Evolutionary conservation across 495 filamentous ascomycete genomes (phyloP).

Genomic region (Penicillium pancosmium): DNA sequence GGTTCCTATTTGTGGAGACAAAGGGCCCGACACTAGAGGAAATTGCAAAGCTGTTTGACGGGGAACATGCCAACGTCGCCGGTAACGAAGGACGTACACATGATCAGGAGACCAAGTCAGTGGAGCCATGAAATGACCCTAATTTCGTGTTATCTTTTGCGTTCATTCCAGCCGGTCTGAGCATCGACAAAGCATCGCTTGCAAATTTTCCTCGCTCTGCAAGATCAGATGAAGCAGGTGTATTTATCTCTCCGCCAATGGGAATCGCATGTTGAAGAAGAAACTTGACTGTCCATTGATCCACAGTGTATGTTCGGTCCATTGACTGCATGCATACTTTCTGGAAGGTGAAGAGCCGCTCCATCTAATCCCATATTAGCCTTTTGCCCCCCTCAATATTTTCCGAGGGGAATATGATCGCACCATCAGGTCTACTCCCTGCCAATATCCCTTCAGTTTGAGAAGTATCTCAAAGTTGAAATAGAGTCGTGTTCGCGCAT

Average conservation of each 20-base stretch:
- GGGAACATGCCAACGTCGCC: constrained; percentile 52
- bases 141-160: not conserved
- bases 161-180: constrained; percentile 11
- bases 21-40: constrained; percentile 64
- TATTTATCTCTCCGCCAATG: constrained; percentile 19
- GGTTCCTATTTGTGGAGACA: constrained; percentile 67
- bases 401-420: not conserved
- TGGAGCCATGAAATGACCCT: not conserved
- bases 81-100: constrained; percentile 1
- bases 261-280: constrained; percentile 33
- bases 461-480: constrained; percentile 29
- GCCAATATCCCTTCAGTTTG: constrained; percentile 30
- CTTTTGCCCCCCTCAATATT: not conserved
- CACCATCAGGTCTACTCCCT: constrained; percentile 33
- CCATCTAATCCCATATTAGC: constrained; percentile 19
- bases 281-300: constrained; percentile 37
- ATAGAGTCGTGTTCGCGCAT: constrained; percentile 25
- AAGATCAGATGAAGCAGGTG: constrained; percentile 11
- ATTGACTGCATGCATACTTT: constrained; percentile 28
- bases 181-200: constrained; percentile 27
- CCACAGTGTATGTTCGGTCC: constrained; percentile 24
- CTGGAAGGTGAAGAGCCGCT: constrained; percentile 33
- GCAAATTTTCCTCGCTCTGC: constrained; percentile 25
- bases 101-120: not conserved
- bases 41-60: constrained; percentile 60